These are phyloP conservation scores for Penicillium digitatum DNA, from an alignment of 2,329 filamentous ascomycete species.

Conservation along the genomic window DNA sequence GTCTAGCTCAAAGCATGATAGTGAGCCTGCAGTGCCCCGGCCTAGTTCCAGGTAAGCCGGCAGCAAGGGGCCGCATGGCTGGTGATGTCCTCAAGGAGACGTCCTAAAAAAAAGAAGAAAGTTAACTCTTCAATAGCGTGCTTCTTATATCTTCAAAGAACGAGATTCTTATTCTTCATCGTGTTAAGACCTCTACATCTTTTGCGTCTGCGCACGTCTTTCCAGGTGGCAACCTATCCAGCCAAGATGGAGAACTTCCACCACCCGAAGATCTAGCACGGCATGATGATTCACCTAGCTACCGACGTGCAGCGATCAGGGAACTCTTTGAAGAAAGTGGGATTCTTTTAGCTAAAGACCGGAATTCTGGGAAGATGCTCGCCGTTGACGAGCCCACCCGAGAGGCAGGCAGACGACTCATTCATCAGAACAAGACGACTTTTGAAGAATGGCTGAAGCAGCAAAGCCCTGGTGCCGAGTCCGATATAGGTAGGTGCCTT, in stretches of 20 bases:
- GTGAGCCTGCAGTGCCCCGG: constrained; percentile 48
- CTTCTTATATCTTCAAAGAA: constrained; percentile 81
- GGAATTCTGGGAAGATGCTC: constrained; percentile 50
- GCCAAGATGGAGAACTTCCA: constrained; percentile 67
- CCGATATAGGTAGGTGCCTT: constrained; percentile 54
- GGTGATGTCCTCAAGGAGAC: neutral
- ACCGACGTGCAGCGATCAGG: constrained; percentile 77
- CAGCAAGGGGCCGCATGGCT: neutral
- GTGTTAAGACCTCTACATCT: constrained; percentile 74
- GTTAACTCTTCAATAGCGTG: constrained; percentile 53
- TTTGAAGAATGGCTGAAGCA: constrained; percentile 64
- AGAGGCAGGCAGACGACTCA: constrained; percentile 61
- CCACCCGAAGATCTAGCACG: constrained; percentile 49
- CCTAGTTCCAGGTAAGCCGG: constrained; percentile 60
- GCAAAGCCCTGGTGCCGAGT: constrained; percentile 34
- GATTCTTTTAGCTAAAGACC: constrained; percentile 65
- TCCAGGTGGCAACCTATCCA: constrained; percentile 74
- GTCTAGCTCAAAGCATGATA: constrained; percentile 23
- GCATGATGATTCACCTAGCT: constrained; percentile 68
- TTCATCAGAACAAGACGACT: constrained; percentile 62
- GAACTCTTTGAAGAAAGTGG: constrained; percentile 96
- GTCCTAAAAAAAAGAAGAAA: neutral
- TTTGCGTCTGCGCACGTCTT: constrained; percentile 95
- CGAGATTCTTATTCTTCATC: constrained; percentile 80
- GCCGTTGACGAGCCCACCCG: constrained; percentile 57